phyloP scores from a whole-genome alignment of 495 filamentous ascomycete species.

The Xylaria cubensis region DNA sequence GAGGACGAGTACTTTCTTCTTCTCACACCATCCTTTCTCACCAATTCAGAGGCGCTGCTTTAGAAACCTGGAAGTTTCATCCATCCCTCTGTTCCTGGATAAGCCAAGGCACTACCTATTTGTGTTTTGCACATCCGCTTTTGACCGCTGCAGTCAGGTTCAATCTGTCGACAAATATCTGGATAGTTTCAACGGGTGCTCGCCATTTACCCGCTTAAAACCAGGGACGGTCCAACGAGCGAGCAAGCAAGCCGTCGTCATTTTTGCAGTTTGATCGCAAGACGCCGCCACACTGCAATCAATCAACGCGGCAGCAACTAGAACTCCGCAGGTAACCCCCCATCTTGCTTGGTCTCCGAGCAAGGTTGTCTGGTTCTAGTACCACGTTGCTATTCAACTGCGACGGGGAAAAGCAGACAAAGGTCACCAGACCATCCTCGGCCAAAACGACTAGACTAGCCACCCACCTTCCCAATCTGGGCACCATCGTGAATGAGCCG shows the following conservation, averaged over 20 bases:
- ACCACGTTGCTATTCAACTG: slow-evolving; percentile 24
- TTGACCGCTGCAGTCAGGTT: background rate
- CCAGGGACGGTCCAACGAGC: background rate
- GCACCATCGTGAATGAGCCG: slow-evolving; percentile 19
- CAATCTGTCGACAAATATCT: slow-evolving; percentile 20
- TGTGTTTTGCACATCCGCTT: background rate
- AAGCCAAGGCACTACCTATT: background rate
- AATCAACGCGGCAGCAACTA: background rate
- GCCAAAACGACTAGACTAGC: slow-evolving; percentile 23
- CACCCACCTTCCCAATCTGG: slow-evolving; percentile 29
- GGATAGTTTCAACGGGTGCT: slow-evolving; percentile 22
- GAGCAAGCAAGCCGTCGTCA: background rate
- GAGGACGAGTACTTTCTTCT: slow-evolving; percentile 21
- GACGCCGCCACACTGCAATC: slow-evolving; percentile 1
- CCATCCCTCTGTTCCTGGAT: background rate
- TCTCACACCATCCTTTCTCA: slow-evolving; percentile 21
- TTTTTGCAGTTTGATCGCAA: background rate
- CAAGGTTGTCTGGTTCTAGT: slow-evolving; percentile 19
- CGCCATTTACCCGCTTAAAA: too few species aligned
- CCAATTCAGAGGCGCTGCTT: slow-evolving; percentile 3
- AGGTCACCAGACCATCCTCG: slow-evolving; percentile 27
- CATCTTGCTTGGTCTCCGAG: background rate
- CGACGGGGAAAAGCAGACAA: background rate
- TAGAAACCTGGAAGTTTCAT: slow-evolving; percentile 31
- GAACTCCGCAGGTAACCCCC: background rate